Evolutionary conservation across 2,329 filamentous ascomycete genomes (phyloP).

Genomic region (Tolypocladium inflatum): DNA sequence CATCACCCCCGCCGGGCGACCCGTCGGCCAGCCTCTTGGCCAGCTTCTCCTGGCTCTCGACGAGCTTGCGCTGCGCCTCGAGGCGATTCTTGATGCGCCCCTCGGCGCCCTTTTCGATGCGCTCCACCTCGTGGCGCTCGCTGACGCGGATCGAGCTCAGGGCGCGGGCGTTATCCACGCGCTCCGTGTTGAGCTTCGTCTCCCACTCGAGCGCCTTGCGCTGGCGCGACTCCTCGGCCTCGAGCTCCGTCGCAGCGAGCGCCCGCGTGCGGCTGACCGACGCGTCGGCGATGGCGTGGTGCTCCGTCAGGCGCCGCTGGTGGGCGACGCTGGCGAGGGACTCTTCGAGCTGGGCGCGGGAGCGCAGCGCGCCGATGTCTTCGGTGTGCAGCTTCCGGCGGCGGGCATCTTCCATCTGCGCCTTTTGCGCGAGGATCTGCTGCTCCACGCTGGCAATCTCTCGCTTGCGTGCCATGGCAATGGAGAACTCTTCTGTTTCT

Average conservation of each 20-base stretch:
- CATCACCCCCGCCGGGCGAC: conserved; percentile 11
- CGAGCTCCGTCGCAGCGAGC: conserved; percentile 36
- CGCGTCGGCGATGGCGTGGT: conserved; percentile 36
- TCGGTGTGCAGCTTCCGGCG: conserved; percentile 34
- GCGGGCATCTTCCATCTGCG: conserved; percentile 42
- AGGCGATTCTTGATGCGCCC: conserved; percentile 33
- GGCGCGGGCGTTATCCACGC: conserved; percentile 37
- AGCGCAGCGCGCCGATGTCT: conserved; percentile 32
- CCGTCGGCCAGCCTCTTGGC: conserved; percentile 34
- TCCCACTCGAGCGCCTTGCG: conserved; percentile 40
- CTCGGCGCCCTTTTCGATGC: conserved; percentile 36
- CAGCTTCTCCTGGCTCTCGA: conserved; percentile 34
- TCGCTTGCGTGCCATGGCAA: conserved; percentile 36
- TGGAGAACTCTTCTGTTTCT: conserved; percentile 39
- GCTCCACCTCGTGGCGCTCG: conserved; percentile 42
- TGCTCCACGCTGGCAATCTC: conserved; percentile 43
- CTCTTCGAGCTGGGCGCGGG: conserved; percentile 38
- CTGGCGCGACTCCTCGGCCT: conserved; percentile 33
- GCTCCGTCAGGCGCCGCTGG: conserved; percentile 31
- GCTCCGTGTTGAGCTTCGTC: conserved; percentile 31
- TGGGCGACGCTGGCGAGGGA: conserved; percentile 20
- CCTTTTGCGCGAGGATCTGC: conserved; percentile 37
- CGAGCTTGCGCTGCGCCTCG: conserved; percentile 41
- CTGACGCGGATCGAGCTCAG: conserved; percentile 37
- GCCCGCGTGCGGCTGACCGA: conserved; percentile 32